A percentile compares a stretch with the other conserved stretches of the same genome.
Conservation (phyloP, 495 filamentous ascomycete species). For the Xylaria flabelliformis region DNA sequence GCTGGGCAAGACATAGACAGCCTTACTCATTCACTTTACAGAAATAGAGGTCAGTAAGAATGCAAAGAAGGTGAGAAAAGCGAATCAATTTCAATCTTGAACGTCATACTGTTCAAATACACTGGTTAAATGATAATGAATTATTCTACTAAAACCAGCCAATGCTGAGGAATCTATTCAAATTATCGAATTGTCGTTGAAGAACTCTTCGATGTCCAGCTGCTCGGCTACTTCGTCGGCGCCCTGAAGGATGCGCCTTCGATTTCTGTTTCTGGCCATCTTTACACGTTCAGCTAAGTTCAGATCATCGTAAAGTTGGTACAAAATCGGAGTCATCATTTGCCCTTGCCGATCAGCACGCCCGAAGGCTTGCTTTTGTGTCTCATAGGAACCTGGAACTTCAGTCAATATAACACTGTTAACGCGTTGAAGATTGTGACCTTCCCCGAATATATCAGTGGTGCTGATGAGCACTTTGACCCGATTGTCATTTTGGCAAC, state of each 20-base stretch:
- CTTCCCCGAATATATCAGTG: background rate
- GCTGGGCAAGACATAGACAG: too few relatives aligned
- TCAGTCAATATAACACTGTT: conserved; percentile 4
- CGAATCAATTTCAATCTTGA: background rate
- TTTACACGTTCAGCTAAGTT: background rate
- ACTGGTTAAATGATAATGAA: too few relatives aligned
- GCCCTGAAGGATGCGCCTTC: background rate
- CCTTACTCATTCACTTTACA: background rate
- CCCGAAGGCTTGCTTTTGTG: background rate
- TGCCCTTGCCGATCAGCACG: background rate
- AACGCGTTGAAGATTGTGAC: conserved; percentile 1
- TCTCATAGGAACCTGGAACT: background rate
- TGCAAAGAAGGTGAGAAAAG: background rate
- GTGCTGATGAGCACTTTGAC: conserved; percentile 1
- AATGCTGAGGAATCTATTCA: too few relatives aligned
- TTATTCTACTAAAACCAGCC: too few relatives aligned
- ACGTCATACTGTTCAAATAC: background rate
- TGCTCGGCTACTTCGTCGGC: background rate
- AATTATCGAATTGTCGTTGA: background rate
- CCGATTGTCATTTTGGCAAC: background rate
- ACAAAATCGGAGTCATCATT: background rate
- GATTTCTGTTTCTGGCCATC: background rate
- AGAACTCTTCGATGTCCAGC: background rate
- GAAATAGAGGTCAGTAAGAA: too few relatives aligned
- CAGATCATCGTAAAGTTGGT: background rate